Conservation (phyloP, 139 green algal genomes). For the Coelastrella sp. region DNA sequence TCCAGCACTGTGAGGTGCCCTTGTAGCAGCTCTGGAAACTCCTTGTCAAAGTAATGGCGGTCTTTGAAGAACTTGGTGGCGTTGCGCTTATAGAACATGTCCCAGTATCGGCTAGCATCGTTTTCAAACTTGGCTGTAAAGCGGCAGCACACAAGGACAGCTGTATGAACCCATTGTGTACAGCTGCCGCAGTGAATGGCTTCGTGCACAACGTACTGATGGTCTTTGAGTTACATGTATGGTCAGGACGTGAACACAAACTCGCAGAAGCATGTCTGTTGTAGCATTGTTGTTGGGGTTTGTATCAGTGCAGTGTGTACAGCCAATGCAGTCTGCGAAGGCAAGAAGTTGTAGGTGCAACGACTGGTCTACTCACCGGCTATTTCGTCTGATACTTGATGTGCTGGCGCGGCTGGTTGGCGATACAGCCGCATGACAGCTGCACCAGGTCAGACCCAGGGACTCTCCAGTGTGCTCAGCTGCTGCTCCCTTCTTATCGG, state of each 20-base stretch:
- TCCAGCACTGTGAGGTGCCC: conserved; percentile 56
- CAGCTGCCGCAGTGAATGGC: background rate
- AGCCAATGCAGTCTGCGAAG: too few relatives aligned
- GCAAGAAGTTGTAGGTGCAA: too few relatives aligned
- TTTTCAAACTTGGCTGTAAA: conserved; percentile 74
- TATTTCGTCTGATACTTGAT: conserved; percentile 6
- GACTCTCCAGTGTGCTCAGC: too few relatives aligned
- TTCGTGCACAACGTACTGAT: background rate
- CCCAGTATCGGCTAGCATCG: conserved; percentile 79
- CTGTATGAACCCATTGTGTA: too few relatives aligned
- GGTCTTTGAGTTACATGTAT: too few relatives aligned
- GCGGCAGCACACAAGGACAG: too few relatives aligned
- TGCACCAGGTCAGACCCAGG: too few relatives aligned
- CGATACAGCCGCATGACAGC: background rate
- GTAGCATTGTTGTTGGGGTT: background rate
- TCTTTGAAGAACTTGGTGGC: conserved; percentile 90
- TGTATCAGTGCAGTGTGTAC: background rate
- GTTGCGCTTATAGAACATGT: conserved; percentile 87
- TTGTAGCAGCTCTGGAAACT: conserved; percentile 66
- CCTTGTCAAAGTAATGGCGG: conserved; percentile 83
- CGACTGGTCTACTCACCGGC: too few relatives aligned
- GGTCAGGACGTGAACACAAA: too few relatives aligned
- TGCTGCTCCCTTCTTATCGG: background rate
- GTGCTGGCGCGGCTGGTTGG: background rate
- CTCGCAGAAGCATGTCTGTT: too few relatives aligned